phyloP scores from a whole-genome alignment of 2,329 filamentous ascomycete species.

The Xylariaceae sp. region DNA sequence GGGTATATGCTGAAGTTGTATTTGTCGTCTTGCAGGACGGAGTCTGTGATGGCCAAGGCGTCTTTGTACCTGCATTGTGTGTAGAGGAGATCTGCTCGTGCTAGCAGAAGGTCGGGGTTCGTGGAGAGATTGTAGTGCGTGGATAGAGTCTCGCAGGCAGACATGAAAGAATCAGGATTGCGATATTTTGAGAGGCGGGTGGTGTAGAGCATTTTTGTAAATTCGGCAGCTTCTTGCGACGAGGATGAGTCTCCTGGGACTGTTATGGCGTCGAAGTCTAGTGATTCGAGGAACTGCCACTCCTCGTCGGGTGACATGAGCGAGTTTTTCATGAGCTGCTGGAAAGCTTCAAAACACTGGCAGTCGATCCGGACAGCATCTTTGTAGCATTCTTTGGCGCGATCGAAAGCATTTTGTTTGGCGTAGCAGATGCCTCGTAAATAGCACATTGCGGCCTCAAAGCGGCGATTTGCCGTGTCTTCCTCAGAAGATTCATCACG shows the following conservation, averaged over 20 bases:
- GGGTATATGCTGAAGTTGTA: slow-evolving; percentile 89
- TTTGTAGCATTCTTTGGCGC: slow-evolving; percentile 97
- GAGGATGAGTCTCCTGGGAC: slow-evolving; percentile 61
- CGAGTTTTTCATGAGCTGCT: slow-evolving; percentile 95
- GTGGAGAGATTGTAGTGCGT: slow-evolving; percentile 85
- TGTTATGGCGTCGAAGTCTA: slow-evolving; percentile 83
- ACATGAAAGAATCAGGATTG: slow-evolving; percentile 75
- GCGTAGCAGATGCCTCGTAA: slow-evolving; percentile 90
- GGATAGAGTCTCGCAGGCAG: slow-evolving; percentile 83
- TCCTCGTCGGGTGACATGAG: slow-evolving; percentile 87
- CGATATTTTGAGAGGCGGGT: slow-evolving; percentile 94
- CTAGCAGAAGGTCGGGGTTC: slow-evolving; percentile 87
- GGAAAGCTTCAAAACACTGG: slow-evolving; percentile 96
- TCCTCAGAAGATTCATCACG: slow-evolving; percentile 48
- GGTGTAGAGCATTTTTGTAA: slow-evolving; percentile 93
- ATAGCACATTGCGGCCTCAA: slow-evolving; percentile 97
- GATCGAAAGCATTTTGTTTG: slow-evolving; percentile 95
- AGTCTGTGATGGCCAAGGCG: slow-evolving; percentile 76
- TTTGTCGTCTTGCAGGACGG: slow-evolving; percentile 76
- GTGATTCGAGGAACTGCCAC: slow-evolving; percentile 79
- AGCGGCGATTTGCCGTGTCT: slow-evolving; percentile 71
- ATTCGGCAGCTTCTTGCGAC: slow-evolving; percentile 84
- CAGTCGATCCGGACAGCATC: slow-evolving; percentile 95
- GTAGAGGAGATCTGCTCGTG: slow-evolving; percentile 85
- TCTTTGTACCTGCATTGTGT: slow-evolving; percentile 92